phyloP scores from a whole-genome alignment of 2,329 filamentous ascomycete species.

The Fusarium dimerum region DNA sequence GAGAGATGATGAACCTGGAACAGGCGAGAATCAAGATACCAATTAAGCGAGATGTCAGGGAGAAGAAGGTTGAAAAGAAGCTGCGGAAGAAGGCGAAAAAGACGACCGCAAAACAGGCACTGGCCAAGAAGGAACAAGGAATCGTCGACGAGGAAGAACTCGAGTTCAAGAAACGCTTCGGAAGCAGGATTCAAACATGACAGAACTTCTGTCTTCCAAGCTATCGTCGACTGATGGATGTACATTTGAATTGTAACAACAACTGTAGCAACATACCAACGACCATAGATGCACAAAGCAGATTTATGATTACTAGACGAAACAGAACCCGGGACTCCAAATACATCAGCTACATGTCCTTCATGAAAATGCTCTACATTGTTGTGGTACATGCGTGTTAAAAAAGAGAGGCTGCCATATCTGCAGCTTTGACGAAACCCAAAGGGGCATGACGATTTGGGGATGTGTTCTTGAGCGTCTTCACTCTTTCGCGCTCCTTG shows the following conservation, averaged over 20 bases:
- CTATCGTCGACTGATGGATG: neutral
- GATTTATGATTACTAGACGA: slow-evolving; percentile 18
- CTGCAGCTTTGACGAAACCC: neutral
- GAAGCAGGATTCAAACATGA: no score
- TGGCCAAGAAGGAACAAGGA: no score
- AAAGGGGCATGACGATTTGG: slow-evolving; percentile 3
- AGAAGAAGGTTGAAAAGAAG: no score
- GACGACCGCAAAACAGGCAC: no score
- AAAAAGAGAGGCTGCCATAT: slow-evolving; percentile 11
- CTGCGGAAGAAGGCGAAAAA: no score
- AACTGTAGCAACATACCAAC: slow-evolving; percentile 4
- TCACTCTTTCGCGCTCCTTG: slow-evolving; percentile 2
- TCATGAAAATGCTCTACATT: slow-evolving; percentile 30
- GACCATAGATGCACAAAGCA: slow-evolving; percentile 20
- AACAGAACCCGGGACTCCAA: slow-evolving; percentile 31
- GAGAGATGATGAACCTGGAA: no score
- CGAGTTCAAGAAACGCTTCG: neutral
- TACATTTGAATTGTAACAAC: no score
- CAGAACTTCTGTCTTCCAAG: no score
- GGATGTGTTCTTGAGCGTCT: slow-evolving; percentile 16
- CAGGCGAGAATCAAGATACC: no score
- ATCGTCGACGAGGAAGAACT: neutral
- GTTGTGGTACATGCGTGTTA: slow-evolving; percentile 32
- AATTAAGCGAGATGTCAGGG: no score
- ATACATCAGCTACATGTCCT: slow-evolving; percentile 24